Conservation (phyloP, 169 alveolate species). For the Blepharisma undulans region DNA sequence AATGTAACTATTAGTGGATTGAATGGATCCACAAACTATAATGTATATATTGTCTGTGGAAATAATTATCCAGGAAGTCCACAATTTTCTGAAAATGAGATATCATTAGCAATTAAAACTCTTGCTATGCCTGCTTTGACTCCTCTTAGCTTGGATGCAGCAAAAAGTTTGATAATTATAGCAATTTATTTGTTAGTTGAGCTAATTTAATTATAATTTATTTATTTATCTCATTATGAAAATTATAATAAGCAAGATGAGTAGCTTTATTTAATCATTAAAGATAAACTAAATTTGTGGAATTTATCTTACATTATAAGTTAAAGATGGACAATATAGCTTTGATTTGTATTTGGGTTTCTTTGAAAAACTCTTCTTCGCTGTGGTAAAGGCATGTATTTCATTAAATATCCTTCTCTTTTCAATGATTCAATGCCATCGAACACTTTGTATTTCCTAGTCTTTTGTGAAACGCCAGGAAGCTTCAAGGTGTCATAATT, state of each 20-base stretch:
- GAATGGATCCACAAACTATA: background rate
- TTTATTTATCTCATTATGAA: too few relatives aligned
- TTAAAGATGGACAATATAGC: background rate
- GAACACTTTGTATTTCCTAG: background rate
- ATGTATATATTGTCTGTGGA: background rate
- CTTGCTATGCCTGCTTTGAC: background rate
- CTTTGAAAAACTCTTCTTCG: background rate
- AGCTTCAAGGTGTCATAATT: background rate
- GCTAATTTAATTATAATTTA: background rate
- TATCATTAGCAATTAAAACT: background rate
- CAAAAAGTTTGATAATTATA: background rate
- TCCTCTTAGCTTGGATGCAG: background rate
- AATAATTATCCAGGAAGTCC: constrained; percentile 26
- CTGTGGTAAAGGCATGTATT: background rate
- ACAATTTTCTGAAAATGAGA: constrained; percentile 1
- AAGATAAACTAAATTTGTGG: background rate
- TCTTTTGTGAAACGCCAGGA: background rate
- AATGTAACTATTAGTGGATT: background rate
- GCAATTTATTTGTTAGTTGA: background rate
- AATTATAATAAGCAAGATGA: too few relatives aligned
- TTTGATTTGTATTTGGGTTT: background rate
- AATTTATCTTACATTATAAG: background rate
- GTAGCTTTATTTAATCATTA: too few relatives aligned
- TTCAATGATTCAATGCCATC: background rate
- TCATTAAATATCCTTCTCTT: background rate